These are phyloP conservation scores for Fusarium concolor DNA, from an alignment of 2,329 filamentous ascomycete genomes.

Conservation along the genomic window DNA sequence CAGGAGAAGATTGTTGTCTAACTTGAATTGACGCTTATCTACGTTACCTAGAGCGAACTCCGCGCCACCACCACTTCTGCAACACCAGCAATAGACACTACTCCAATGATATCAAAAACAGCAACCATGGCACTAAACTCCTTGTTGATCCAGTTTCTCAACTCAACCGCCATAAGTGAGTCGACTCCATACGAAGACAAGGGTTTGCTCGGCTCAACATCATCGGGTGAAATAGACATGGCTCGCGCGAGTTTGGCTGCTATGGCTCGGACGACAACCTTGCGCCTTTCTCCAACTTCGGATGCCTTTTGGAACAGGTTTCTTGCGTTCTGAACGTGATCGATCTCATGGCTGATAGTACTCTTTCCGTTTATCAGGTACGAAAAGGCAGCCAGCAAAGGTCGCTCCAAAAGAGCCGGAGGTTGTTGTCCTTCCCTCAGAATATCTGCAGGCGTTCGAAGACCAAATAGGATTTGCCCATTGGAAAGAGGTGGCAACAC, in stretches of 20 bases:
- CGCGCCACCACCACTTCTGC: not conserved
- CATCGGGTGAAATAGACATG: slow-evolving; percentile 46
- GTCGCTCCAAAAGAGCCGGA: not conserved
- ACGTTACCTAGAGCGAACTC: not conserved
- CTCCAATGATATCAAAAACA: not conserved
- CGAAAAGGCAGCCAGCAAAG: not conserved
- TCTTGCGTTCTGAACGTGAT: not conserved
- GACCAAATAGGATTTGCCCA: not conserved
- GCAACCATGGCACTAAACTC: not conserved
- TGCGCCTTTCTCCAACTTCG: not conserved
- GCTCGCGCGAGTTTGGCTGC: slow-evolving; percentile 49
- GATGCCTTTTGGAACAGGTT: slow-evolving; percentile 44
- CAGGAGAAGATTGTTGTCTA: no score
- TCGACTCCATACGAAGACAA: slow-evolving; percentile 43
- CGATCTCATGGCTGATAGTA: rapidly evolving
- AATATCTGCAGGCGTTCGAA: not conserved
- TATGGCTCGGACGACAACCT: slow-evolving; percentile 38
- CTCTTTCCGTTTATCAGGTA: not conserved
- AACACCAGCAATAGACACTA: not conserved
- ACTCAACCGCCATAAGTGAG: slow-evolving; percentile 57
- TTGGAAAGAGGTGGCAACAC: rapidly evolving
- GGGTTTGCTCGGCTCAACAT: slow-evolving; percentile 39
- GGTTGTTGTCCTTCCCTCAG: not conserved
- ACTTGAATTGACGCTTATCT: no score
- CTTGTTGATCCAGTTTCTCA: slow-evolving; percentile 55